Percentiles rank a stretch among this genome's conserved stretches.
phyloP scores from a whole-genome alignment of 495 filamentous ascomycete genomes.

The Pseudevernia furfuracea region DNA sequence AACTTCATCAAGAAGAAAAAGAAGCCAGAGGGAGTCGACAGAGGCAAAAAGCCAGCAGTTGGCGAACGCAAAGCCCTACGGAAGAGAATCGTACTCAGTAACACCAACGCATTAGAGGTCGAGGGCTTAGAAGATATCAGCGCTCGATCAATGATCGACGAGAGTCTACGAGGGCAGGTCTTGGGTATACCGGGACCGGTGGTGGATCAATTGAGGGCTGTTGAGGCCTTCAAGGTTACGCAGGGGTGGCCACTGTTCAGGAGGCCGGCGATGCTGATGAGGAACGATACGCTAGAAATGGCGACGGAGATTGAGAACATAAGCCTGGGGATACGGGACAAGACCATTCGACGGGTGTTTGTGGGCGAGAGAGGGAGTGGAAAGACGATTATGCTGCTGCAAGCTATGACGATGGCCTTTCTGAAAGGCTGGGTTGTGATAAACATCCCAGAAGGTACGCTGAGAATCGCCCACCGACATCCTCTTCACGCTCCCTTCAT shows the following conservation, averaged over 20 bases:
- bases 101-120: slow-evolving; percentile 81
- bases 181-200: slow-evolving; percentile 59
- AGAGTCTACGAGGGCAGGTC: slow-evolving; percentile 53
- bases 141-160: slow-evolving; percentile 45
- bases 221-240: slow-evolving; percentile 83
- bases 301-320: slow-evolving; percentile 51
- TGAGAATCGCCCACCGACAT: neutral
- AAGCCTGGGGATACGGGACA: slow-evolving; percentile 35
- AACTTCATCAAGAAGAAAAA: slow-evolving; percentile 44
- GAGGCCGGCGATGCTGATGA: slow-evolving; percentile 65
- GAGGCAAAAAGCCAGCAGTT: slow-evolving; percentile 46
- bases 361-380: slow-evolving; percentile 66
- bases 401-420: slow-evolving; percentile 76
- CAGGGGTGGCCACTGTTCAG: slow-evolving; percentile 86
- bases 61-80: slow-evolving; percentile 82
- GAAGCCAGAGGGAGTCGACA: slow-evolving; percentile 36
- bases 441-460: slow-evolving; percentile 80
- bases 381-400: slow-evolving; percentile 78
- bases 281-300: slow-evolving; percentile 66
- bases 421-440: slow-evolving; percentile 83
- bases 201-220: slow-evolving; percentile 69
- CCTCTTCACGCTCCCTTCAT: no score
- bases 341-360: slow-evolving; percentile 57
- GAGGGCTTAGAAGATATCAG: slow-evolving; percentile 54
- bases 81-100: slow-evolving; percentile 84